Base-by-base conservation (phyloP, 2,329 filamentous ascomycete genomes). In the Cercospora sp. region DNA sequence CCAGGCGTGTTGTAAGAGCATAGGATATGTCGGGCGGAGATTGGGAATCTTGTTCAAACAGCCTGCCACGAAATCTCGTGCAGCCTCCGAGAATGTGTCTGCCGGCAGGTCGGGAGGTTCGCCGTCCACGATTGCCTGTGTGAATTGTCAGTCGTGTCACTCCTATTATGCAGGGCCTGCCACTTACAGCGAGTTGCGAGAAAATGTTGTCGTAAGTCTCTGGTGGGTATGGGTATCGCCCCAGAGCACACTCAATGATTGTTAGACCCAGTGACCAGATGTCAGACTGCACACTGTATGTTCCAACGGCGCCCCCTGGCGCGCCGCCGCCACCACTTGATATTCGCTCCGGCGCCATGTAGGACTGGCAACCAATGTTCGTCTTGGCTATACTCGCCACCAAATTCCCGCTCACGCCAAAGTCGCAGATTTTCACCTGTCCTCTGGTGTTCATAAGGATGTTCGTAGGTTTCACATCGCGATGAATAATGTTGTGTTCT, bases 121-220 rank as follows among this genome's bases (percentile, higher is more conserved):
- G 61, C 95, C 95, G 78, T 98, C 93, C 40, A 99, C 95, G 77
- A 99, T 99, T 65, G 95, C 95, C 95, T 99, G 73, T 53, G 31
- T 62, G 57, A 51, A 62, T 68, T 76, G 73, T 76, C 66, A 64
- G 62, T 64, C 48, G n/a, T 26, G 20, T 58, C 23, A 18, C 18
- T 4, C 23, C 13, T 58, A 13, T 42, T 28, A 10, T 66, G 30
- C 26, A 31, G 55, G 12, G 16, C 18, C 10, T 18, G 30, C 53
- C 26, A 89, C 94, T 89, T 86, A 98, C 95, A 75, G 91, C 96
- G 36, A 99, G 84, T 78, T 99, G 95, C 76, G 93, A 96, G 84
- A 99, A 98, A 73, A 99, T 99, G 77, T 97, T 98, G 78, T 94
- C 95, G 73, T 96, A 98, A 1, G 96, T 95, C 79, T 99, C 95